Percentiles rank a stretch among this genome's conserved stretches.
Conservation (phyloP, 208 protist species). For the Trypanosomatidae sp. region DNA sequence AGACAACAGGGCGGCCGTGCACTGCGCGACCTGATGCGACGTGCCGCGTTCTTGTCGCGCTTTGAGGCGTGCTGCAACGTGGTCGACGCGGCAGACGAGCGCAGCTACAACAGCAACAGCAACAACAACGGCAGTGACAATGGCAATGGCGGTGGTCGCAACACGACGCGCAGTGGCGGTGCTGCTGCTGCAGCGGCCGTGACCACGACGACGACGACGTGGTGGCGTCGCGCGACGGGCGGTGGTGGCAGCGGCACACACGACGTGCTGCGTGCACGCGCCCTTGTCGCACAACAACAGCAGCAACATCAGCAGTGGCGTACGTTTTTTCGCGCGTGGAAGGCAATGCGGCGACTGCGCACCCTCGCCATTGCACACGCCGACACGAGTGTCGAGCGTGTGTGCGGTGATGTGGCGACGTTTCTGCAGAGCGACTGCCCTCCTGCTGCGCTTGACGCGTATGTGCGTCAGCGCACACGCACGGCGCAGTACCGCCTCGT, state of each 20-base stretch:
- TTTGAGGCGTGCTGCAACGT: constrained; percentile 70
- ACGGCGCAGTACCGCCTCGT: constrained; percentile 57
- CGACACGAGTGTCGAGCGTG: constrained; percentile 18
- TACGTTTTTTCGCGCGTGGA: constrained; percentile 76
- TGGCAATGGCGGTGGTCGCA: too few relatives aligned
- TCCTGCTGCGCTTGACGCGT: constrained; percentile 26
- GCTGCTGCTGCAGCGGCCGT: too few relatives aligned
- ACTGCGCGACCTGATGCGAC: too few relatives aligned
- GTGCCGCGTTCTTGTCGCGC: constrained; percentile 54
- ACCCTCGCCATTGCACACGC: constrained; percentile 46
- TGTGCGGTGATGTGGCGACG: constrained; percentile 25
- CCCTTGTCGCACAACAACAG: too few relatives aligned
- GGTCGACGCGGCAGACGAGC: not conserved
- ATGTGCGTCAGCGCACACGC: constrained; percentile 34
- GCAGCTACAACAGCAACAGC: not conserved
- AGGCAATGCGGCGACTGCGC: constrained; percentile 50
- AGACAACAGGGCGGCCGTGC: too few relatives aligned
- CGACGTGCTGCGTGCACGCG: too few relatives aligned
- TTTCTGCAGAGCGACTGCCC: constrained; percentile 59
- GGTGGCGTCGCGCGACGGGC: too few relatives aligned
- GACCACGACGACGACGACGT: too few relatives aligned
- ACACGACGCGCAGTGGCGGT: too few relatives aligned
- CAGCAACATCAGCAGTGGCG: too few relatives aligned
- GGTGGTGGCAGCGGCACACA: too few relatives aligned
- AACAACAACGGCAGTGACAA: too few relatives aligned